These are phyloP conservation scores for Coemansia sp. DNA, from an alignment of 192 early-diverging fungal species.

Conservation along the genomic window DNA sequence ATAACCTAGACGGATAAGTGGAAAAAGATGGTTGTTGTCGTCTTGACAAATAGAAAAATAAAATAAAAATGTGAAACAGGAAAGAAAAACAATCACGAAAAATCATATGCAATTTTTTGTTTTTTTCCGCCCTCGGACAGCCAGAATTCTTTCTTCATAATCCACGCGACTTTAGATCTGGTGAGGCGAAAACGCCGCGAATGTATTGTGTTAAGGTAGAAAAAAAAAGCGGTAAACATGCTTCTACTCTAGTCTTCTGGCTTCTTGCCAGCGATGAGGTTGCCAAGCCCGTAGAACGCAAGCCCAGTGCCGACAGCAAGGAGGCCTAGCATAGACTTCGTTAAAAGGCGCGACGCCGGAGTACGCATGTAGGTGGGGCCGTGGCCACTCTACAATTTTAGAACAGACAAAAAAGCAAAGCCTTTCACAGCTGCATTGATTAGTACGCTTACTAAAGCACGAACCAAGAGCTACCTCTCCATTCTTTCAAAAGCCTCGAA, in stretches of 20 bases:
- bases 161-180: background rate
- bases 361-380: conserved; percentile 50
- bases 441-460: background rate
- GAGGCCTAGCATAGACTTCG: conserved; percentile 24
- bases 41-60: no score
- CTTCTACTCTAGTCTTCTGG: background rate
- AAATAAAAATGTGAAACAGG: no score
- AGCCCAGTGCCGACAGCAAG: conserved; percentile 24
- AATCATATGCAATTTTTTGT: background rate
- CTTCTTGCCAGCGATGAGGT: conserved; percentile 39
- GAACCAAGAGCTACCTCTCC: conserved; percentile 5
- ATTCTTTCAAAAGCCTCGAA: no score
- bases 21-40: no score
- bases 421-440: background rate
- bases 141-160: background rate
- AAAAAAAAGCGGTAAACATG: conserved; percentile 9
- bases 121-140: no score
- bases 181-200: background rate
- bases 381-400: conserved; percentile 33
- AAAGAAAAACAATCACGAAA: no score
- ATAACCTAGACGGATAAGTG: no score
- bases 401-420: background rate
- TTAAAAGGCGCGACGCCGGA: conserved; percentile 21
- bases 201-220: background rate
- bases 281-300: conserved; percentile 25